Evolutionary conservation across 2,329 filamentous ascomycete species (phyloP).

Genomic region (Neofusicoccum laricinum): DNA sequence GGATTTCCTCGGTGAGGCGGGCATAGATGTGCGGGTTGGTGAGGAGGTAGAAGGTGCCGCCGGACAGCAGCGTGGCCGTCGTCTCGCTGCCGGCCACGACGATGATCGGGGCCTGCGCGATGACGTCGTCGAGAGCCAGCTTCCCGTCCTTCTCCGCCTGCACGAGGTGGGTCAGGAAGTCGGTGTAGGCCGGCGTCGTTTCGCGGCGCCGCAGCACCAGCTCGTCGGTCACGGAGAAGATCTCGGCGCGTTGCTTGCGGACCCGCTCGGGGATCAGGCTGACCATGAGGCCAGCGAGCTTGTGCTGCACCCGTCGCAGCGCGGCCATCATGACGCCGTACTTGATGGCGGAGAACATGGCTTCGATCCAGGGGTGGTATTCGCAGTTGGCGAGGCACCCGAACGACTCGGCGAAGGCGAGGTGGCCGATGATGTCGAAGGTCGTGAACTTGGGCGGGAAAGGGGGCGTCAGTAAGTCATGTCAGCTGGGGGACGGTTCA

Average conservation of each 20-base stretch:
- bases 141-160: constrained; percentile 26
- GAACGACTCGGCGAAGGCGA: constrained; percentile 29
- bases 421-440: constrained; percentile 28
- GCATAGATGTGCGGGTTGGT: constrained; percentile 23
- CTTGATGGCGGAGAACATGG: constrained; percentile 24
- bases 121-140: constrained; percentile 34
- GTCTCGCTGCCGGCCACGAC: constrained; percentile 47
- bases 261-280: neutral
- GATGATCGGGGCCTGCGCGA: constrained; percentile 35
- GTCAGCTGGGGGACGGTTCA: too few species aligned
- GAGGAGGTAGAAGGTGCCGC: constrained; percentile 35
- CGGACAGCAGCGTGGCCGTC: constrained; percentile 40
- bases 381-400: constrained; percentile 22
- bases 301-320: neutral
- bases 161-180: constrained; percentile 42
- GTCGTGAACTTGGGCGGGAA: constrained; percentile 20
- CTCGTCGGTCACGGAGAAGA: neutral
- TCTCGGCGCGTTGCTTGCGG: neutral
- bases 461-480: neutral
- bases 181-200: constrained; percentile 3
- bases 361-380: constrained; percentile 16
- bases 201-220: constrained; percentile 18
- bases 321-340: neutral
- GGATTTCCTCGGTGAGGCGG: constrained; percentile 29
- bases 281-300: neutral